Percentiles rank a stretch among this genome's conserved stretches.
phyloP scores from a whole-genome alignment of 2,329 filamentous ascomycete species.

The Lachnellula suecica region DNA sequence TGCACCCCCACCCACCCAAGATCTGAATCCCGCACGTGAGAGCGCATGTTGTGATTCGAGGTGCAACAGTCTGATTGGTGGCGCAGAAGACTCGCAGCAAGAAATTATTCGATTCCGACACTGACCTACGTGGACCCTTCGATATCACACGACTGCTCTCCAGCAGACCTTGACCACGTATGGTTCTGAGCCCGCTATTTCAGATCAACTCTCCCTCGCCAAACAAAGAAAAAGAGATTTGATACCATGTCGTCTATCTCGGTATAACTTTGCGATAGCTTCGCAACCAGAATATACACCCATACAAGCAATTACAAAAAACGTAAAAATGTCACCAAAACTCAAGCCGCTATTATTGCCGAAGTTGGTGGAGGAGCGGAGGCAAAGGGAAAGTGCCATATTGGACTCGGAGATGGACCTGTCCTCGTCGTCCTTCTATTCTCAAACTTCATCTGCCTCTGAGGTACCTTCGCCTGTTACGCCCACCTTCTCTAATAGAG shows the following conservation, averaged over 20 bases:
- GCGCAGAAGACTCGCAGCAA: constrained; percentile 20
- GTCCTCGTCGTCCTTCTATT: constrained; percentile 26
- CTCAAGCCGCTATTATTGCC: constrained; percentile 55
- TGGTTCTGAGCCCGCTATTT: constrained; percentile 17
- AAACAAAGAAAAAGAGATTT: constrained; percentile 12
- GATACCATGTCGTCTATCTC: constrained; percentile 25
- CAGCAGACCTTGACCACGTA: constrained; percentile 31
- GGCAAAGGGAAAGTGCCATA: constrained; percentile 40
- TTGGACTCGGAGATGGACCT: constrained; percentile 31
- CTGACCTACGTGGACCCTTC: constrained; percentile 30
- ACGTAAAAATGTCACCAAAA: constrained; percentile 35
- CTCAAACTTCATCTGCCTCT: constrained; percentile 53
- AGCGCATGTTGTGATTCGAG: constrained; percentile 38
- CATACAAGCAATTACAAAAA: constrained; percentile 9
- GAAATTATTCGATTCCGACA: constrained; percentile 7
- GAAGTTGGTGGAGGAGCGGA: constrained; percentile 51
- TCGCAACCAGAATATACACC: constrained; percentile 5
- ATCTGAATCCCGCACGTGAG: constrained; percentile 12
- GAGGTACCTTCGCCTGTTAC: constrained; percentile 70
- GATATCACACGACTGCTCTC: constrained; percentile 19
- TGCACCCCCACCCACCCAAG: constrained; percentile 11
- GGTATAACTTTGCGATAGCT: constrained; percentile 19
- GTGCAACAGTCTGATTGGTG: constrained; percentile 25
- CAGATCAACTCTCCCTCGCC: constrained; percentile 13
- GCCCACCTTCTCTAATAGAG: constrained; percentile 62